Percentiles rank a stretch among this genome's conserved stretches.
Evolutionary conservation across 805 yeast species (phyloP).

Genomic region (Pichia phayaonensis): DNA sequence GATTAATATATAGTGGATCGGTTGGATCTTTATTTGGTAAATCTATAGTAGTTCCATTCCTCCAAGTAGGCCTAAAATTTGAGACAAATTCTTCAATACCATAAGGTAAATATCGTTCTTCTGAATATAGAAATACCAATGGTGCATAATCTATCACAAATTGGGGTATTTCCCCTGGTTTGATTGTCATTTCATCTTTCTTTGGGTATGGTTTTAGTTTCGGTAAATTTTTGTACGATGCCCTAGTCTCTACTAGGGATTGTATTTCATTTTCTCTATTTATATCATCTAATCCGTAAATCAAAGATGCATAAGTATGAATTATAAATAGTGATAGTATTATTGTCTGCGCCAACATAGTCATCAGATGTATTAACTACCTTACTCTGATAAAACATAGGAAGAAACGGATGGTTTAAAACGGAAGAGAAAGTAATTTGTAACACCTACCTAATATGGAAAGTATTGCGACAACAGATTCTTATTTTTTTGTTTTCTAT

Average conservation of each 20-base stretch:
- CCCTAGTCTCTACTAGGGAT: background rate
- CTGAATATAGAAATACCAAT: constrained; percentile 77
- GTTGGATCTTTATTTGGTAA: constrained; percentile 16
- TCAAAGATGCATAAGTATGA: background rate
- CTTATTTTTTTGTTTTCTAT: background rate
- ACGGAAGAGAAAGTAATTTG: background rate
- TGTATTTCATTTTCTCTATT: background rate
- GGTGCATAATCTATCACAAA: constrained; percentile 67
- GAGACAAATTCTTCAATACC: constrained; percentile 63
- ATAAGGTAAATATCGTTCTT: constrained; percentile 80
- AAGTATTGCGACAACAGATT: background rate
- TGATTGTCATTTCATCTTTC: constrained; percentile 30
- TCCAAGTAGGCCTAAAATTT: constrained; percentile 52
- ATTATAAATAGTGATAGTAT: background rate
- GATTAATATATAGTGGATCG: constrained; percentile 10
- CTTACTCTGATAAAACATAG: background rate
- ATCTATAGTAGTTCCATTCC: constrained; percentile 37
- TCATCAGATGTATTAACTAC: background rate
- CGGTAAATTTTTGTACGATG: constrained; percentile 26
- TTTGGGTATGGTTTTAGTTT: constrained; percentile 31
- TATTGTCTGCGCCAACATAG: background rate
- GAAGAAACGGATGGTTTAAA: background rate
- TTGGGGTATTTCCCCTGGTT: constrained; percentile 51
- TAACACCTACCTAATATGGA: background rate
- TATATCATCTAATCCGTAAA: background rate